Base-by-base conservation (phyloP, 441 rosid species). In the Eruca vesicaria region DNA sequence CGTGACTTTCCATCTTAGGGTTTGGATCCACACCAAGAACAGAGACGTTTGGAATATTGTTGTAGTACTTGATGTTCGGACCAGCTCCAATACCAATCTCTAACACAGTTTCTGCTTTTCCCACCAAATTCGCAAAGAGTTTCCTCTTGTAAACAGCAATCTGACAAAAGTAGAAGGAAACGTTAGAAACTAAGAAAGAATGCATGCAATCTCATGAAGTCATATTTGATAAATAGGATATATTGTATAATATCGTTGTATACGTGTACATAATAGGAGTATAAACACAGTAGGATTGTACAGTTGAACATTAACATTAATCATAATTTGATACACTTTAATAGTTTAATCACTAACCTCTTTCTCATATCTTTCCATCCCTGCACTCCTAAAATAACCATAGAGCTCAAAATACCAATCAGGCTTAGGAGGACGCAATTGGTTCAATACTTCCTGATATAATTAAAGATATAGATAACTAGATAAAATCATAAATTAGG, bases 21-120 rank as follows among this genome's bases (percentile, higher is more conserved):
- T 87, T 91, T 11, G 99, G 98, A 86, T 96, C 97, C 64, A 90
- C 66, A 36, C 94, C 98, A 14, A 89, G 69, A 75, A 93, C 92
- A 72, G 79, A 84, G 23, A 91, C 32, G 59, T 84, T 86, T 67
- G 79, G 71, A 66, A 71, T 77, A 63, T 48, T 48, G 35, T 29
- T 4, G 89, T 91, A 91, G 74, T 90, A 96, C 50, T 78, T 85
- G 81, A 96, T 85, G 76, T 96, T 91, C 1, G 99, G 95, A 66
- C 96, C 97, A 6, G 98, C 84, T 9, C 99, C 98, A 63, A 90
- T 82, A 2, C 99, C 99, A 72, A 95, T 85, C 86, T 95, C 98
- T 84, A 96, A 71, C 31, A 91, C 85, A 57, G 78, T 83, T 82
- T 85, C 78, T 31, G 85, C 90, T 72, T 85, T 85, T 19, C 95